These are phyloP conservation scores for Macaranga tanarius DNA, from an alignment of 441 rosid species.

Conservation along the genomic window DNA sequence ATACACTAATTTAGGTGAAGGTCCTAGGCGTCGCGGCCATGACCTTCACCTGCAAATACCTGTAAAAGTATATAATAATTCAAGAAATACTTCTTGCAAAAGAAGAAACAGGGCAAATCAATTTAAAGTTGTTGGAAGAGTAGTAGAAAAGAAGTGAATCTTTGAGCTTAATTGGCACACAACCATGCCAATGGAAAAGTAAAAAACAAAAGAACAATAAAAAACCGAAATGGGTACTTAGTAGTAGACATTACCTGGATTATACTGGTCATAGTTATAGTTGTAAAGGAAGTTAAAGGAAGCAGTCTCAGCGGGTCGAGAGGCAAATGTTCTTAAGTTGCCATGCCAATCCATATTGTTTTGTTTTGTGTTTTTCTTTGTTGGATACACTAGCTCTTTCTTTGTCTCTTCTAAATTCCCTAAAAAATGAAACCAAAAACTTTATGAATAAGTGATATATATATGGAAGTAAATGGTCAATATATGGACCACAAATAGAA, in stretches of 20 bases:
- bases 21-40: too few relatives aligned
- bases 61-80: too few relatives aligned
- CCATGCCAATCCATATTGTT: constrained; percentile 57
- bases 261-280: constrained; percentile 48
- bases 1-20: too few relatives aligned
- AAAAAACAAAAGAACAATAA: not conserved
- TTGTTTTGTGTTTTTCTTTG: not conserved
- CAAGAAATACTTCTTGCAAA: too few relatives aligned
- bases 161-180: too few relatives aligned
- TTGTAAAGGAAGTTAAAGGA: constrained; percentile 53
- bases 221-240: not conserved
- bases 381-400: not conserved
- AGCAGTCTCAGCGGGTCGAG: constrained; percentile 37
- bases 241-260: constrained; percentile 36
- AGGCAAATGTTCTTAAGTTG: constrained; percentile 40
- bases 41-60: too few relatives aligned
- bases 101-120: too few relatives aligned
- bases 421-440: constrained; percentile 9
- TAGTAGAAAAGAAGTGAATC: too few relatives aligned
- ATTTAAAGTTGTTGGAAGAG: too few relatives aligned
- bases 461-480: not conserved
- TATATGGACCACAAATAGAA: constrained; percentile 24
- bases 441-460: not conserved
- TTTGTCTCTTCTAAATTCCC: constrained; percentile 9
- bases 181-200: not conserved